Conservation (phyloP, 2,329 filamentous ascomycete genomes). For the Curvularia sp. region DNA sequence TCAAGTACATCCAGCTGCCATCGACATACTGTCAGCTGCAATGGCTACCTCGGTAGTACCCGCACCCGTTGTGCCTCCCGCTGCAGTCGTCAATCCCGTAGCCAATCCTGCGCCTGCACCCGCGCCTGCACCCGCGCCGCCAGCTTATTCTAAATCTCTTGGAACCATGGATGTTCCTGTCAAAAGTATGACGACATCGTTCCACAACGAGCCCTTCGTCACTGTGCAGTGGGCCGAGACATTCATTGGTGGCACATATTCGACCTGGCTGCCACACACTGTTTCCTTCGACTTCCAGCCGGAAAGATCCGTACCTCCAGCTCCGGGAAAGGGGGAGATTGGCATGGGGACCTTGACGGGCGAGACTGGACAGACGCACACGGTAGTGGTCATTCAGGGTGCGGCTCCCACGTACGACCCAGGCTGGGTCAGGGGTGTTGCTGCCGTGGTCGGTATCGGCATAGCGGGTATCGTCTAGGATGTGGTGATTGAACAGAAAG, state of each 20-base stretch:
- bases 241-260: constrained; percentile 30
- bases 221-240: constrained; percentile 47
- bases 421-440: constrained; percentile 26
- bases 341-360: constrained; percentile 48
- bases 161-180: not conserved
- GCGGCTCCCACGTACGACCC: constrained; percentile 31
- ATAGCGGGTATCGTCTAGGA: constrained; percentile 31
- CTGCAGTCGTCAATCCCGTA: constrained; percentile 7
- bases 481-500: not conserved
- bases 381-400: constrained; percentile 29
- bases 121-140: not conserved
- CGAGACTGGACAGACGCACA: constrained; percentile 37
- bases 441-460: constrained; percentile 34
- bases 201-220: constrained; percentile 27
- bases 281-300: constrained; percentile 37
- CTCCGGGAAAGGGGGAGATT: constrained; percentile 40
- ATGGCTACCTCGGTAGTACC: not conserved
- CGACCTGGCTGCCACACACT: constrained; percentile 45
- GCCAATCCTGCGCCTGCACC: constrained; percentile 13
- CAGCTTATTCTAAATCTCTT: not conserved
- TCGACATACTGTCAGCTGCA: constrained; percentile 3
- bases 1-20: constrained; percentile 13
- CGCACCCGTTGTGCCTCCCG: constrained; percentile 3
- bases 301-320: constrained; percentile 26
- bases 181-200: constrained; percentile 3